These are phyloP conservation scores for Penicillium longicatenatum DNA, from an alignment of 495 filamentous ascomycete genomes.

Conservation along the genomic window DNA sequence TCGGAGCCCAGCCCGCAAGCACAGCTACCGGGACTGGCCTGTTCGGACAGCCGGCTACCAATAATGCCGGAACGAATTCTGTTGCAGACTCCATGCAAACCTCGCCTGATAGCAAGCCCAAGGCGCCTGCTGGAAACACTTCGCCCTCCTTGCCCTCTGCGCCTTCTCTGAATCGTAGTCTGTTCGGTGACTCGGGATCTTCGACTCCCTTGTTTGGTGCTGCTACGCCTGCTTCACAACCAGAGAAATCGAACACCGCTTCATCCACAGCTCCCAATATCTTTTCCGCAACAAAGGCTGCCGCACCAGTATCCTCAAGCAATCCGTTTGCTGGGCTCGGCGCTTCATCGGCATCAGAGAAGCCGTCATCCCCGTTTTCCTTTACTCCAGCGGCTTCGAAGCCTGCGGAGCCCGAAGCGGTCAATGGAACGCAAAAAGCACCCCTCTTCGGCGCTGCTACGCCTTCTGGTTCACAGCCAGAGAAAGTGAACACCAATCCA, in stretches of 20 bases:
- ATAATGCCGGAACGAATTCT: conserved; percentile 21
- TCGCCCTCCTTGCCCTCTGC: conserved; percentile 5
- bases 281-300: not conserved
- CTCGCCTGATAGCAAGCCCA: conserved; percentile 43
- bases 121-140: conserved; percentile 12
- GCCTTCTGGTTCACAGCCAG: not conserved
- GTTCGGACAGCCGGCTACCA: conserved; percentile 26
- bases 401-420: conserved; percentile 1
- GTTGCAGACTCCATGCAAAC: conserved; percentile 46
- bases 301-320: not conserved
- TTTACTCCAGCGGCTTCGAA: not conserved
- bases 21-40: conserved; percentile 16
- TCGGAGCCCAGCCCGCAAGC: conserved; percentile 22
- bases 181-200: conserved; percentile 22
- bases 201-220: not conserved
- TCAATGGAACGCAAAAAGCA: not conserved
- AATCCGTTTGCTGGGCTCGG: not conserved
- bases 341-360: not conserved
- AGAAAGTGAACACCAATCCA: not conserved
- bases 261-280: not conserved
- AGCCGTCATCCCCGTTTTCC: not conserved
- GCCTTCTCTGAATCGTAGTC: conserved; percentile 17
- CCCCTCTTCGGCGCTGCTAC: not conserved
- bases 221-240: not conserved
- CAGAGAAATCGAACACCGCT: too few species aligned